Conservation (phyloP, 306 rosid genomes). For the Crotalaria pallida region DNA sequence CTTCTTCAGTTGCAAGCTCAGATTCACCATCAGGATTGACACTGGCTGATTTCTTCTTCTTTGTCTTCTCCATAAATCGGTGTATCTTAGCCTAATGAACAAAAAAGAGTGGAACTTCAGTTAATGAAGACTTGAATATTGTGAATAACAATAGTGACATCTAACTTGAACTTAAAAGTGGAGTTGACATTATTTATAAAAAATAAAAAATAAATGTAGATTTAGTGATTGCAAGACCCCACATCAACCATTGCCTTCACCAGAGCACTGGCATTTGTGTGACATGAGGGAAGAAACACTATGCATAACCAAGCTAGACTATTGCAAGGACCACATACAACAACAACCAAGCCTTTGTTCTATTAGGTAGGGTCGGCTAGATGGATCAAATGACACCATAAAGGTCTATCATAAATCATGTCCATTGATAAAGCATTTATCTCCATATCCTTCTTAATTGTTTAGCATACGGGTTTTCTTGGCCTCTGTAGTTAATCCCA, state of each 20-base stretch:
- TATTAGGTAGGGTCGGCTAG: too few relatives aligned
- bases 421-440: too few relatives aligned
- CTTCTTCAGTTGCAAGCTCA: conserved; percentile 23
- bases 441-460: too few relatives aligned
- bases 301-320: neutral
- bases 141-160: neutral
- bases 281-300: neutral
- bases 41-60: conserved; percentile 28
- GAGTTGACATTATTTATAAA: neutral
- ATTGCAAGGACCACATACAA: neutral
- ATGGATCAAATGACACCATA: too few relatives aligned
- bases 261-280: neutral
- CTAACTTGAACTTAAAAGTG: conserved; percentile 3
- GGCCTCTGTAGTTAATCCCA: too few relatives aligned
- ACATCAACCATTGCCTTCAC: neutral
- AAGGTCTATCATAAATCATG: too few relatives aligned
- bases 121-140: neutral
- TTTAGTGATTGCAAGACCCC: too few relatives aligned
- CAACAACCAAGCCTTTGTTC: too few relatives aligned
- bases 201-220: neutral
- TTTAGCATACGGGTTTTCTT: too few relatives aligned
- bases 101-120: conserved; percentile 18
- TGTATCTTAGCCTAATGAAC: conserved; percentile 67
- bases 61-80: conserved; percentile 55
- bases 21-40: conserved; percentile 34